phyloP scores from a whole-genome alignment of 345 rosid genomes.

The Cardiospermum halicacabum region DNA sequence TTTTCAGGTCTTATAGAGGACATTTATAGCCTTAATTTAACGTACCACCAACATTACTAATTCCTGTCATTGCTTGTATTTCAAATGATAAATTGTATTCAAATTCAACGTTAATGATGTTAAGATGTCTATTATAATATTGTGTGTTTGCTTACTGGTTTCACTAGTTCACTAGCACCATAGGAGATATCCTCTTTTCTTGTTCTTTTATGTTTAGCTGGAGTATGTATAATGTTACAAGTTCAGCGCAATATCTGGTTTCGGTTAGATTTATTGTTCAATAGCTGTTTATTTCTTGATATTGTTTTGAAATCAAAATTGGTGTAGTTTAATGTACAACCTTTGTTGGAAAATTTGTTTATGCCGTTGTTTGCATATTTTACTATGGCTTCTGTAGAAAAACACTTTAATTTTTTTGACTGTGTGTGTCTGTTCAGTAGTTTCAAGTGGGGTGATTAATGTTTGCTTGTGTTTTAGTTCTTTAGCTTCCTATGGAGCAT shows the following conservation, averaged over 20 bases:
- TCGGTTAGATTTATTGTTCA: no score
- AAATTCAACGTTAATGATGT: not conserved
- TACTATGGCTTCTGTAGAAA: not conserved
- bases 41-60: no score
- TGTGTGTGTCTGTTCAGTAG: not conserved
- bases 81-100: no score
- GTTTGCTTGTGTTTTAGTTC: slow-evolving; percentile 40
- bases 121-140: not conserved
- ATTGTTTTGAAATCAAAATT: no score
- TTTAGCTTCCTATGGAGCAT: slow-evolving; percentile 83
- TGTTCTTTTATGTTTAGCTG: not conserved
- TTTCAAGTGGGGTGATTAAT: not conserved
- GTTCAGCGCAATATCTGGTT: not conserved
- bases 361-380: not conserved
- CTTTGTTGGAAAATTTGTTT: not conserved
- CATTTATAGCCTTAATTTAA: not conserved
- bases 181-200: not conserved
- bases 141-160: not conserved
- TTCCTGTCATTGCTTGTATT: no score
- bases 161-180: not conserved
- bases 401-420: not conserved
- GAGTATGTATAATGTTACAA: not conserved
- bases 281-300: no score
- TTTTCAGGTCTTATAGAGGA: no score
- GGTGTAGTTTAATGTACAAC: no score